phyloP scores from a whole-genome alignment of 305 asterid genomes.

The Fraxinus nigra region DNA sequence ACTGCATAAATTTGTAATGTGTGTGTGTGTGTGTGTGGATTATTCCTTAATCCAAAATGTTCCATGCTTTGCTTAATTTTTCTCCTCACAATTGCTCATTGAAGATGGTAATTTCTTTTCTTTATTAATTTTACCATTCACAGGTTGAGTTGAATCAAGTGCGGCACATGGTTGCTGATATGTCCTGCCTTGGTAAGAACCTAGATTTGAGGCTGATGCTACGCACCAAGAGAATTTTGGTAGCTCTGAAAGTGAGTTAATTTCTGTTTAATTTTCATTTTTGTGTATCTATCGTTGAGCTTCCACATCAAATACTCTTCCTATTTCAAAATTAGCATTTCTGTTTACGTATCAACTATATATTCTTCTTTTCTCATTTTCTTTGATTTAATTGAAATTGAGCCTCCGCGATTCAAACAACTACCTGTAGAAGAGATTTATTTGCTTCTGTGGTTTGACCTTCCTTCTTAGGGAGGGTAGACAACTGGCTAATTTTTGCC shows the following conservation, averaged over 20 bases:
- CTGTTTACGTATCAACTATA: not conserved
- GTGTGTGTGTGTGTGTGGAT: not conserved
- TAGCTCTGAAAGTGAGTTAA: constrained; percentile 35
- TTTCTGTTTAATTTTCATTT: not conserved
- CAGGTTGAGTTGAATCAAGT: constrained; percentile 46
- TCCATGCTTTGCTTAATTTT: not conserved
- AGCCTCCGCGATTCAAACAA: not conserved
- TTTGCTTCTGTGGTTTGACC: not conserved
- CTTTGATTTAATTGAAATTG: not conserved
- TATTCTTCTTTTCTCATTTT: not conserved
- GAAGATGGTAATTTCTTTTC: not conserved
- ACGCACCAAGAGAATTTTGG: constrained; percentile 31
- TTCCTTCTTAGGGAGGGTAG: not conserved
- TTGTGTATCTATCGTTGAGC: not conserved
- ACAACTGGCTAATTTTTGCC: constrained; percentile 10
- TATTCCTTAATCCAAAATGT: not conserved
- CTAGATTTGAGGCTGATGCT: constrained; percentile 53
- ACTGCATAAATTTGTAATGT: not conserved
- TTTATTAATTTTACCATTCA: not conserved
- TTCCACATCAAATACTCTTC: not conserved
- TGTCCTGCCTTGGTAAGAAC: constrained; percentile 44
- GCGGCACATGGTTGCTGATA: constrained; percentile 46
- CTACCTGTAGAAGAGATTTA: not conserved
- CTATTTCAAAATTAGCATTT: not conserved
- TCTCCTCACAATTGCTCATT: not conserved